phyloP scores from a whole-genome alignment of 2,329 filamentous ascomycete species.

The Alternaria burnsii region DNA sequence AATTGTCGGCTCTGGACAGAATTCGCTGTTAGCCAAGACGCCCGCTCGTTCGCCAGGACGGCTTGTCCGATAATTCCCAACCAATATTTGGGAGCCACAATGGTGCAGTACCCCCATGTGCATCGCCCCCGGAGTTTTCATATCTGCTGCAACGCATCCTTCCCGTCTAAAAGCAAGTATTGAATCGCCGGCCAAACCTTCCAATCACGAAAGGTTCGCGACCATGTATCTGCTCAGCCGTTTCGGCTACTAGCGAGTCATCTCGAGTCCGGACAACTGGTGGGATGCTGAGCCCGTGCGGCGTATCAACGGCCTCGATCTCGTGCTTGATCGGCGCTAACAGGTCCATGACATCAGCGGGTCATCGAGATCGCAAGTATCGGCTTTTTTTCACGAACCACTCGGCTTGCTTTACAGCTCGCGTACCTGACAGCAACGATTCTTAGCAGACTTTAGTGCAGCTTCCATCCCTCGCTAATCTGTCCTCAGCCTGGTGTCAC shows the following conservation, averaged over 20 bases:
- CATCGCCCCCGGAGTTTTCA: background rate
- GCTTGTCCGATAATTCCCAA: background rate
- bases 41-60: background rate
- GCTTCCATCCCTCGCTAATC: background rate
- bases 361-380: constrained; percentile 7
- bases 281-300: background rate
- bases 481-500: background rate
- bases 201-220: background rate
- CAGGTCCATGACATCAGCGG: constrained; percentile 17
- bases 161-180: background rate
- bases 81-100: background rate
- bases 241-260: background rate
- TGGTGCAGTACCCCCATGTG: background rate
- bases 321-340: constrained; percentile 15
- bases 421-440: constrained; percentile 18
- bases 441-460: background rate
- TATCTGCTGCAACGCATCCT: background rate
- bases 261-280: background rate
- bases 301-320: constrained; percentile 6
- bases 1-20: background rate
- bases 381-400: constrained; percentile 7
- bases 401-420: constrained; percentile 9
- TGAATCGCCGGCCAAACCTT: constrained; percentile 3
- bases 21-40: background rate
- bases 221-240: background rate